Percentiles rank a stretch among this genome's conserved stretches.
Evolutionary conservation across 1,284 basidiomycete species (phyloP).

Genomic region (Porogramme epimiltina): DNA sequence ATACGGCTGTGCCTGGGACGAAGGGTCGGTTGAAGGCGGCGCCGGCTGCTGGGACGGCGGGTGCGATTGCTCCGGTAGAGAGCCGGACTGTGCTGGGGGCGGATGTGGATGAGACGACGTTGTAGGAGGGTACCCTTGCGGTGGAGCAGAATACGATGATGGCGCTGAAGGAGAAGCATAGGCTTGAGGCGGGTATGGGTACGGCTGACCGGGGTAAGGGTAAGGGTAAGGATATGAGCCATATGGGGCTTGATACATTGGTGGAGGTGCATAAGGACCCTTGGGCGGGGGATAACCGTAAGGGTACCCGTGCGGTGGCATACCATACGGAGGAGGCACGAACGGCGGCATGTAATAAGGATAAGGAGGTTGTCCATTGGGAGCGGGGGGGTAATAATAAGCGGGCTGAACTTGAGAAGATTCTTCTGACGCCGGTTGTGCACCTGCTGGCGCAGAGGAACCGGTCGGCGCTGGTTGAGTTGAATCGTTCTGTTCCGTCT

Average conservation of each 20-base stretch:
- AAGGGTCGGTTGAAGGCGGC: no score
- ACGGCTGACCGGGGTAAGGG: conserved; percentile 20
- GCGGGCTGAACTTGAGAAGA: conserved; percentile 1
- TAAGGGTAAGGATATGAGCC: conserved; percentile 25
- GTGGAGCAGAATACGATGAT: conserved; percentile 11
- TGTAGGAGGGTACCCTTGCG: conserved; percentile 12
- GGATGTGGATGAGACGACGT: conserved; percentile 4
- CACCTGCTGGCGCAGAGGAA: not conserved
- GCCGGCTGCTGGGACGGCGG: no score
- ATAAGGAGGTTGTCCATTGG: conserved; percentile 26
- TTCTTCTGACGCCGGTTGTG: not conserved
- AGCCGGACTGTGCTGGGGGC: conserved; percentile 1
- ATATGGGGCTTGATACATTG: conserved; percentile 22
- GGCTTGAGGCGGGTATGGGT: conserved; percentile 13
- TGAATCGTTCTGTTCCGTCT: no score
- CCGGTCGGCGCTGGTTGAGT: not conserved
- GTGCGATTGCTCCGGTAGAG: not conserved
- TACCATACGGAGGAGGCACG: conserved; percentile 29
- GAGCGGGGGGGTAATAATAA: conserved; percentile 5
- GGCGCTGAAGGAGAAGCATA: conserved; percentile 15
- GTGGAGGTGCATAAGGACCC: conserved; percentile 12
- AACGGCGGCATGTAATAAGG: conserved; percentile 39
- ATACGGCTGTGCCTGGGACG: no score
- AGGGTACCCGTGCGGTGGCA: conserved; percentile 13
- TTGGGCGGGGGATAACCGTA: conserved; percentile 23